Evolutionary conservation across 2,329 filamentous ascomycete species (phyloP), one percentile per base, ranked within the genome.

Genomic region (Huntiella abstrusa): DNA sequence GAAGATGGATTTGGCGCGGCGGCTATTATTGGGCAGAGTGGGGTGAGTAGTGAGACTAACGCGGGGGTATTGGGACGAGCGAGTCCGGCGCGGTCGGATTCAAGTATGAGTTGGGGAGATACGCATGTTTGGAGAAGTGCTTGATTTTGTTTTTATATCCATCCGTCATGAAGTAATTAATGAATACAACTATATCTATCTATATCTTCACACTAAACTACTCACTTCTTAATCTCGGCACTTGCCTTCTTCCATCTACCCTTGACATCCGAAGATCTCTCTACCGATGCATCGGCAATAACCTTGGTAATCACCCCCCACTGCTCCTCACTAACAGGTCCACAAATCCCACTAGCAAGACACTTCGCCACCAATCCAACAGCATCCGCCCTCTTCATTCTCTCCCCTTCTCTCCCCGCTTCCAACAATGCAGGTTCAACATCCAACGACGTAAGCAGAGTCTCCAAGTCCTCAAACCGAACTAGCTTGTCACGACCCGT

Each of bases 361-460:
- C 22, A 28, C 22, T 10, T 28, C 8, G 67, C 60, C 0, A 63
- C 61, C 1, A 58, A 58, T 0, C 68, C 55, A 0, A 71, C 69
- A 1, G 53, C 66, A 65, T 33, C 41, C 1, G 64, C 65, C 34
- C 71, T 60, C 49, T 58, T 59, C 16, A 64, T 53, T 12, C 73
- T 63, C 57, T 75, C 71, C 3, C 63, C 56, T 53, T 76, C 72
- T 0, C 67, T 66, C 0, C 71, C 68, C 0, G 62, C 59, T 28
- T 69, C 69, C 0, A 62, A 58, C 13, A n/a, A n/a, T 1, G 12
- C 5, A 37, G 60, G 59, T 7, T 67, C 63, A 3, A 67, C 54
- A 28, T 71, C 67, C 5, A 76, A 55, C 22, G 68, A 66, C 3
- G 55, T 49, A 1, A 73, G 60, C 56, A 70, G 71, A 8, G 56